Conservation (phyloP, 495 filamentous ascomycete genomes). For the Penicillium argentinense region DNA sequence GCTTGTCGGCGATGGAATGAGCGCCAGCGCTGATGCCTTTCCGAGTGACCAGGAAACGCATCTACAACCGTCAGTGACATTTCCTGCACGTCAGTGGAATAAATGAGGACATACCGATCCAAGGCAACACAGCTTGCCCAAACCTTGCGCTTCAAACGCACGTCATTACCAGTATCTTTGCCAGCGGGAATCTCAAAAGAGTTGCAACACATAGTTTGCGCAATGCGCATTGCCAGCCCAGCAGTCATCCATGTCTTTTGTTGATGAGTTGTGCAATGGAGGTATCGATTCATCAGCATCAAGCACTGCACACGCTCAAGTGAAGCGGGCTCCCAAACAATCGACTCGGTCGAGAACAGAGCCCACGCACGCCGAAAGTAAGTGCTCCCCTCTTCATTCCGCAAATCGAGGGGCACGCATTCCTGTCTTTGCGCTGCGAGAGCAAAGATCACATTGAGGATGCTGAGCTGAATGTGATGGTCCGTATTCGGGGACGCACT, state of each 20-base stretch:
- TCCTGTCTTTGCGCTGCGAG: conserved; percentile 25
- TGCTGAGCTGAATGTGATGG: conserved; percentile 10
- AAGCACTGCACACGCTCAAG: conserved; percentile 27
- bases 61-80: conserved; percentile 10
- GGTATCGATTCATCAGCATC: conserved; percentile 31
- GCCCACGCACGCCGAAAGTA: conserved; percentile 25
- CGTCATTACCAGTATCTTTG: conserved; percentile 6
- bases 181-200: background rate
- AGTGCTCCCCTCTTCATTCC: conserved; percentile 16
- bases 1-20: conserved; percentile 9
- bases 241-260: conserved; percentile 34
- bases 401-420: conserved; percentile 2
- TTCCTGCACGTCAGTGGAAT: background rate
- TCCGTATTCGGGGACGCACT: background rate
- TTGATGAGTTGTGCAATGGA: conserved; percentile 29
- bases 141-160: conserved; percentile 14
- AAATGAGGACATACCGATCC: conserved; percentile 14
- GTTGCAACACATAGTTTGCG: conserved; percentile 24
- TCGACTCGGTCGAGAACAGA: conserved; percentile 17
- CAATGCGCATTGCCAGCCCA: conserved; percentile 29
- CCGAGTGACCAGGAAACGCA: conserved; percentile 27
- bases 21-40: conserved; percentile 14
- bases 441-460: conserved; percentile 24
- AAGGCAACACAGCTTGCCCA: conserved; percentile 24
- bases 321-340: conserved; percentile 27